phyloP scores from a whole-genome alignment of 2,329 filamentous ascomycete species.

The Zymoseptoria pseudotritici region DNA sequence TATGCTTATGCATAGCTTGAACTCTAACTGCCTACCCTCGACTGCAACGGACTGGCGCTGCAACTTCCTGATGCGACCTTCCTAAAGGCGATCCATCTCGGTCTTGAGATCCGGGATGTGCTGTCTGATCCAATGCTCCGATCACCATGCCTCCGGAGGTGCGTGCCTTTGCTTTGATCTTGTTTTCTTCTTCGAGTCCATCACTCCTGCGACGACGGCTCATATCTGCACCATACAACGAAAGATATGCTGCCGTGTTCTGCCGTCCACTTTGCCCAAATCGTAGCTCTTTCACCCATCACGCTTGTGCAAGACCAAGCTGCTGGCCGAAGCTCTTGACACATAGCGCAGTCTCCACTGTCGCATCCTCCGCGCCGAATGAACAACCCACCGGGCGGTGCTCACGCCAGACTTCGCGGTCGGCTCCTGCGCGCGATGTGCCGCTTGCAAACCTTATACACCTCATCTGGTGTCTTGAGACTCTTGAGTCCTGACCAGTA shows the following conservation, averaged over 20 bases:
- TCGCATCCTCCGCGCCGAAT: background rate
- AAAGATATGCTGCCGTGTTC: background rate
- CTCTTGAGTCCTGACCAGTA: background rate
- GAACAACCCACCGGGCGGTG: background rate
- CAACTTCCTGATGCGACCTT: conserved; percentile 17
- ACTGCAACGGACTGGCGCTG: conserved; percentile 14
- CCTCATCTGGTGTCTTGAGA: background rate
- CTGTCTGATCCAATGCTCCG: background rate
- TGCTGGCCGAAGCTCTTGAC: background rate
- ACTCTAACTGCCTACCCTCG: conserved; percentile 9
- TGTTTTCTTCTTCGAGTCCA: no score
- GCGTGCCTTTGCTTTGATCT: no score
- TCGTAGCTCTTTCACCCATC: background rate
- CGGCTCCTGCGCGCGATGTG: background rate
- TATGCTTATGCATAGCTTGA: conserved; percentile 20
- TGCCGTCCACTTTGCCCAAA: background rate
- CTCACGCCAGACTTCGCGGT: background rate
- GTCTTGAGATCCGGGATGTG: background rate
- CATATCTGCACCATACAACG: background rate
- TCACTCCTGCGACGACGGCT: no score
- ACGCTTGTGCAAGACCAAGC: background rate
- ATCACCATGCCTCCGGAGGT: background rate
- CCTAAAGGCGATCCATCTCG: background rate
- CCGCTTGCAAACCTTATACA: background rate
- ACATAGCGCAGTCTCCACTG: background rate